These are phyloP conservation scores for Termitomyces sp. DNA, from an alignment of 768 basidiomycete genomes.

Conservation along the genomic window DNA sequence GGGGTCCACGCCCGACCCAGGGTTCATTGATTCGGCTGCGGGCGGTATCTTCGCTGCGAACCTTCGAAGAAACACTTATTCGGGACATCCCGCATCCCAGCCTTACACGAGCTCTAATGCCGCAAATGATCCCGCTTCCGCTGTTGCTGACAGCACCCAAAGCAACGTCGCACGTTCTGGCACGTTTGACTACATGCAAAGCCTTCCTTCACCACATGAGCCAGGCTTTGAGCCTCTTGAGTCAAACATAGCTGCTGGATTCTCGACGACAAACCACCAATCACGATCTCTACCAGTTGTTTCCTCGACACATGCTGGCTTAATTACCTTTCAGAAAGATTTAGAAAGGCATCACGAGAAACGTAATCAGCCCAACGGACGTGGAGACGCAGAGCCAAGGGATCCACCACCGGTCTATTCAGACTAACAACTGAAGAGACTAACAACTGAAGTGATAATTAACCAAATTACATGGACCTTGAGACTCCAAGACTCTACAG, in stretches of 20 bases:
- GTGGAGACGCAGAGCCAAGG: background rate
- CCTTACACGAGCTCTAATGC: conserved; percentile 1
- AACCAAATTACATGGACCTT: background rate
- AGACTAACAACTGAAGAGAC: background rate
- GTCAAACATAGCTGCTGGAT: background rate
- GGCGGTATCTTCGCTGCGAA: background rate
- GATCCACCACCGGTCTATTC: conserved; percentile 9
- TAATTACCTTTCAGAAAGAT: background rate
- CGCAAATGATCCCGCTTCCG: background rate
- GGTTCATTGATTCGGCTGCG: background rate
- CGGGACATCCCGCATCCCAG: conserved; percentile 2
- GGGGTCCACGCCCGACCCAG: background rate
- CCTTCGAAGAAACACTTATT: background rate
- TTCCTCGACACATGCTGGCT: background rate
- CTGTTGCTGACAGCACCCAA: background rate
- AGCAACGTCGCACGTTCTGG: background rate
- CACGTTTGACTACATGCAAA: background rate
- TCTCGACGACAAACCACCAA: background rate
- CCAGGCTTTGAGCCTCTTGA: background rate
- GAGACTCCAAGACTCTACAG: background rate
- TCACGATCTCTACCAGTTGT: background rate
- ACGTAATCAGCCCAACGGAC: conserved; percentile 6
- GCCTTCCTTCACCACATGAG: background rate
- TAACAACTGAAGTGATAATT: background rate
- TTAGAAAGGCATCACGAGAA: conserved; percentile 9